Base-by-base conservation (phyloP, 2,329 filamentous ascomycete species). In the Pseudocercospora eumusae region DNA sequence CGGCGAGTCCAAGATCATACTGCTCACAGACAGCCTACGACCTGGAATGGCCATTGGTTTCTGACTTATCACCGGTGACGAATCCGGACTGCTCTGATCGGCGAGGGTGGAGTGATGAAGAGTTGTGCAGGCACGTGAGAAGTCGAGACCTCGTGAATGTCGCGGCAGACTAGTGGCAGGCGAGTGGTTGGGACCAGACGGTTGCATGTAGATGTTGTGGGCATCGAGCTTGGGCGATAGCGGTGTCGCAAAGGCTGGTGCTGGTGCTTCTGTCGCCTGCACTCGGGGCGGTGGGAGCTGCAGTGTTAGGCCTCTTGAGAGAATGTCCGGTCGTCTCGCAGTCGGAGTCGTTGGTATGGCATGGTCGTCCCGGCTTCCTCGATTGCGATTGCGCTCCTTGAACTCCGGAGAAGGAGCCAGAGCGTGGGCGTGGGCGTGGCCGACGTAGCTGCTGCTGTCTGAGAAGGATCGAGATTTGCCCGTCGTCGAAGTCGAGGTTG, bases 81-180 rank as follows among this genome's bases (percentile, higher is more conserved):
- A 95, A 75, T 96, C 92, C 3, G 93, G 92, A 4, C 91, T 95
- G 0, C 91, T 90, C 74, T 89, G 86, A 15, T 96, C 91, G 60
- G 93, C 93, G 8, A 98, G 84, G 0, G 91, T 98, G 15, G 93
- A 97, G 76, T 98, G 95, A 77, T 98, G 95, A 21, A 99, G 82
- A 74, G 93, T 96, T 10, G 93, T 97, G 65, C 92, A 95, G 10
- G 93, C 93, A 68, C 93, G 86, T 44, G 93, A 93, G 76, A 96
- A 98, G 78, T 98, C 93, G 64, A 97, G 82, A 47, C 93, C 93
- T 60, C 93, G 86, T 28, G 93, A 97, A 64, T 93, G 88, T 66
- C 93, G 87, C 18, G 93, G 93, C 7, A 98, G 83, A 52, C 96
- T 90, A 58, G 93, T 96, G 25, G 90, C 89, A 1, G 93, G 92